Conservation (phyloP, 177 flowering plant genomes). For the Tripterygium wilfordii region DNA sequence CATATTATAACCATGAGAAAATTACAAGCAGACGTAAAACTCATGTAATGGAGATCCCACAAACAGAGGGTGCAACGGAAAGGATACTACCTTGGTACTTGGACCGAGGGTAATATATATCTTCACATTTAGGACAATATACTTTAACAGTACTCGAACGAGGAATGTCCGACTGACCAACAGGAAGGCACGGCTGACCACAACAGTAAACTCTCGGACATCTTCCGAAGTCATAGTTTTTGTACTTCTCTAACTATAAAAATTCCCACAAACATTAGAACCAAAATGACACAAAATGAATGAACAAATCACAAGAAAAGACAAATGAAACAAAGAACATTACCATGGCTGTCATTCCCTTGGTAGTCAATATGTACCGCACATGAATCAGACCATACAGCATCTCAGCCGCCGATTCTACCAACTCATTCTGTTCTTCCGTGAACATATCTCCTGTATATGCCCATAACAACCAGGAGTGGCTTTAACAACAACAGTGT, state of each 20-base stretch:
- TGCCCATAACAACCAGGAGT: neutral
- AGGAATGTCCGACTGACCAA: slow-evolving; percentile 25
- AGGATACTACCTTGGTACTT: slow-evolving; percentile 58
- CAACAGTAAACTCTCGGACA: neutral
- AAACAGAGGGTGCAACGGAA: slow-evolving; percentile 11
- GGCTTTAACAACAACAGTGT: too few species aligned
- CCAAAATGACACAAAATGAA: neutral
- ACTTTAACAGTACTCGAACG: neutral
- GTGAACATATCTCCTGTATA: slow-evolving; percentile 14
- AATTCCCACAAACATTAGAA: slow-evolving; percentile 3
- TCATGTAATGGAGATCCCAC: neutral
- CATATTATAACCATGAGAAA: too few species aligned
- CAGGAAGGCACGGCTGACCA: slow-evolving; percentile 49
- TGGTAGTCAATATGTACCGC: slow-evolving; percentile 63
- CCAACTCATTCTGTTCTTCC: slow-evolving; percentile 61
- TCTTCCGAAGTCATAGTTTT: neutral
- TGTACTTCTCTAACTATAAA: slow-evolving; percentile 42
- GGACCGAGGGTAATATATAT: neutral
- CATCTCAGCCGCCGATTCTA: slow-evolving; percentile 83
- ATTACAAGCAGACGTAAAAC: too few species aligned
- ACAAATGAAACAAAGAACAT: neutral
- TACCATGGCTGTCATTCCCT: slow-evolving; percentile 80
- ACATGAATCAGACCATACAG: slow-evolving; percentile 75
- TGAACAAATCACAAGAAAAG: neutral
- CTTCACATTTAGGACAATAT: slow-evolving; percentile 32